phyloP scores from a whole-genome alignment of 2,329 filamentous ascomycete species.

The Ophiosphaerella herpotricha region DNA sequence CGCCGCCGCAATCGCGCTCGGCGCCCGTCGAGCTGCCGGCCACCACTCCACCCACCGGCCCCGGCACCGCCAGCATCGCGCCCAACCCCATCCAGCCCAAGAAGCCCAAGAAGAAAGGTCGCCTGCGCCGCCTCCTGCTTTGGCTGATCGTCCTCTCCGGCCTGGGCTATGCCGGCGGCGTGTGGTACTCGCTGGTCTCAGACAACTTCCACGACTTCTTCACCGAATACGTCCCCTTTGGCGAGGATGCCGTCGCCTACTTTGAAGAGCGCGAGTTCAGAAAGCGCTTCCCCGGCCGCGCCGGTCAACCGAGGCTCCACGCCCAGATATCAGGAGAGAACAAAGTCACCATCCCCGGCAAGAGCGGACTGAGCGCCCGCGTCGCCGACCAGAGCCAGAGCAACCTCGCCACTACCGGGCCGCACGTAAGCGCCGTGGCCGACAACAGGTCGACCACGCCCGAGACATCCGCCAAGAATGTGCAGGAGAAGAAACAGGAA shows the following conservation, averaged over 20 bases:
- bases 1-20: constrained; percentile 35
- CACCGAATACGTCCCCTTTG: constrained; percentile 93
- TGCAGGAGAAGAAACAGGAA: constrained; percentile 31
- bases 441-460: constrained; percentile 44
- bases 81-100: constrained; percentile 52
- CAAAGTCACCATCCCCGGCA: constrained; percentile 80
- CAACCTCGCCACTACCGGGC: constrained; percentile 52
- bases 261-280: constrained; percentile 94
- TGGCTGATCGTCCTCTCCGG: constrained; percentile 76
- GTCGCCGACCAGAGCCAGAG: constrained; percentile 64
- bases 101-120: constrained; percentile 61
- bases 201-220: constrained; percentile 99
- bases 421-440: constrained; percentile 66
- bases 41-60: constrained; percentile 47
- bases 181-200: constrained; percentile 89
- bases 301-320: constrained; percentile 48
- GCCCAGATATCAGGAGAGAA: constrained; percentile 61
- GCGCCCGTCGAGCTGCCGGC: constrained; percentile 39
- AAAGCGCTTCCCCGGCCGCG: constrained; percentile 71
- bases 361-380: constrained; percentile 83
- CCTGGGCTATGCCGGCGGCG: constrained; percentile 81
- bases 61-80: constrained; percentile 49
- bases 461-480: constrained; percentile 8
- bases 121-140: constrained; percentile 76
- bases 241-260: constrained; percentile 92